Evolutionary conservation across 2,329 filamentous ascomycete species (phyloP).

Genomic region (Colletotrichum acutatum): DNA sequence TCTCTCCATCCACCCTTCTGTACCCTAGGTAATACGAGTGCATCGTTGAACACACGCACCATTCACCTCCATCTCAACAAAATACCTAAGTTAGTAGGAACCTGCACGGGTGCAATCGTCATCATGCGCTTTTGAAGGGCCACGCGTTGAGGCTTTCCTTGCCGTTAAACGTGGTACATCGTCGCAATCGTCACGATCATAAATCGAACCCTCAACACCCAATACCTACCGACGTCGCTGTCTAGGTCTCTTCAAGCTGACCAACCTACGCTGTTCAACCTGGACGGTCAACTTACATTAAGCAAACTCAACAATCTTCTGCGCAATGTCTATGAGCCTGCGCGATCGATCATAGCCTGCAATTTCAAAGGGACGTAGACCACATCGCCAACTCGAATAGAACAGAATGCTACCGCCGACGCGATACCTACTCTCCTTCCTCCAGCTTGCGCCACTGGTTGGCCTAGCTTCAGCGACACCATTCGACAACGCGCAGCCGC

Average conservation of each 20-base stretch:
- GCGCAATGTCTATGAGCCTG: conserved; percentile 21
- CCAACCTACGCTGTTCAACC: background rate
- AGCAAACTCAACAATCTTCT: background rate
- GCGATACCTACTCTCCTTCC: conserved; percentile 9
- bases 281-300: background rate
- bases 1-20: background rate
- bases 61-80: background rate
- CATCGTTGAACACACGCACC: background rate
- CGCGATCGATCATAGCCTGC: conserved; percentile 7
- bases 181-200: conserved; percentile 3
- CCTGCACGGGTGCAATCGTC: conserved; percentile 8
- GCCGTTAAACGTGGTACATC: conserved; percentile 12
- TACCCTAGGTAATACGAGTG: background rate
- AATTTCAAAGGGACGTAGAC: background rate
- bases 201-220: background rate
- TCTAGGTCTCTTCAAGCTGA: background rate
- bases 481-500: background rate
- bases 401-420: background rate
- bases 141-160: conserved; percentile 11
- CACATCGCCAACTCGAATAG: background rate
- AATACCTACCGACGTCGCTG: background rate
- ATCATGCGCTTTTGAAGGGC: conserved; percentile 28
- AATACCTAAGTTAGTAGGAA: background rate
- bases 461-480: conserved; percentile 1
- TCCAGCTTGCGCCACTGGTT: conserved; percentile 17